Evolutionary conservation across 352 stramenopile species (phyloP), one percentile per base, ranked within the genome.

Genomic region (Stramenopiles sp.): DNA sequence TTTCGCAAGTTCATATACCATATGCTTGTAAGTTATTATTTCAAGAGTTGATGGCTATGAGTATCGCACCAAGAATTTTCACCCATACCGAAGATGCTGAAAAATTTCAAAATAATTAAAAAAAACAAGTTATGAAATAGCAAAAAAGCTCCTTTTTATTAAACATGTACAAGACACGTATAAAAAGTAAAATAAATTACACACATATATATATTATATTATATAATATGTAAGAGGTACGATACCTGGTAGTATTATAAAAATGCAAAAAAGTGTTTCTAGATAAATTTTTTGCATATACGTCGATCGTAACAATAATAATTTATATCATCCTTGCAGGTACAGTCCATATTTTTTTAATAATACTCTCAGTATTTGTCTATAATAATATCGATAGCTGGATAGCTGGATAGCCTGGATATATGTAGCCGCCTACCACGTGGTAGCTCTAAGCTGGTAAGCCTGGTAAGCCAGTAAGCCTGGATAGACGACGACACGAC

Each of bases 1-100:
- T 96, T 83, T 93, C 89, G 7, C 91, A 96, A 82, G 88, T 98
- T 76, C 90, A 98, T 86, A 98, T 99, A 80, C 97, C 97, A 33
- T 99, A 99, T 86, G 96, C 96, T 43, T 98, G 95, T 85, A 99
- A 99, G 84, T 88, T 99, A 79, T 88, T 99, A 20, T 98, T 99
- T 86, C 96, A 99, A 86, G 97, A 99, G 87, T 90, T 99, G 83
- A 97, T 97, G 90, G 89, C 95, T 43, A 99, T 99, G 97, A 98
- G 91, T 79, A 99, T 99, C 84, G 94, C 93, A 76, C 96, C 96
- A 63, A 90, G 95, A 43, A 94, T 99, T 63, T 98, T 97, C 83
- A 98, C 94, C 43, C 53, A 69, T 69, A 20, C 20, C 27, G 53
- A 69, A 69, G 53, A 69, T 27, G 53, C 53, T 27, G 53, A 69